Evolutionary conservation across 805 yeast species (phyloP).

Genomic region (Saccharomycopsis selenospora): DNA sequence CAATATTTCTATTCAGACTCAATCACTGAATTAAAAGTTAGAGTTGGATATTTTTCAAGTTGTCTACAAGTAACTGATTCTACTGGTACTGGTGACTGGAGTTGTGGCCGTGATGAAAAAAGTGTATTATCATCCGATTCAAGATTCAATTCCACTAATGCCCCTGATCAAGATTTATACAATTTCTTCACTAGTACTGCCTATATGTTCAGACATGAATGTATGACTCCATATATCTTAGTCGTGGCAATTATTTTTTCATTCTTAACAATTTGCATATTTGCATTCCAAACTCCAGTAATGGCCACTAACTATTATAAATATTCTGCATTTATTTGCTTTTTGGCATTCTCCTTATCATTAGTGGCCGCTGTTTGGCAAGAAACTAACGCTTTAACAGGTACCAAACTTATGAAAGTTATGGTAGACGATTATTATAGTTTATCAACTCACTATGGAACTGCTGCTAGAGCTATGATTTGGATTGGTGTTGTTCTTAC

Average conservation of each 20-base stretch:
- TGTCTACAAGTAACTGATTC: conserved; percentile 14
- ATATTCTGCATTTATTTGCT: conserved; percentile 6
- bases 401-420: conserved; percentile 18
- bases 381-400: conserved; percentile 21
- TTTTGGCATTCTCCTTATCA: conserved; percentile 17
- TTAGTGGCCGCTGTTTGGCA: conserved; percentile 23
- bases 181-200: conserved; percentile 19
- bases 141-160: conserved; percentile 14
- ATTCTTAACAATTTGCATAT: conserved; percentile 14
- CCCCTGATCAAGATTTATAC: conserved; percentile 19
- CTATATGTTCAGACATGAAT: conserved; percentile 20
- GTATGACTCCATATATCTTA: conserved; percentile 19
- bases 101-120: conserved; percentile 16
- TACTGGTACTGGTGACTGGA: conserved; percentile 11
- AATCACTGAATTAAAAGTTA: conserved; percentile 13
- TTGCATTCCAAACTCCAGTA: conserved; percentile 7
- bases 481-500: conserved; percentile 20
- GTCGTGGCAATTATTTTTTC: conserved; percentile 19
- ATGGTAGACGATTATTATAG: conserved; percentile 21
- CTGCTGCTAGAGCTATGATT: conserved; percentile 17
- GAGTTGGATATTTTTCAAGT: conserved; percentile 20
- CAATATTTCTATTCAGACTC: conserved; percentile 13
- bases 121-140: conserved; percentile 6
- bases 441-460: conserved; percentile 19
- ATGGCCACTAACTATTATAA: background rate